phyloP scores from a whole-genome alignment of 805 yeast species.

The Metschnikowia lachancei region DNA sequence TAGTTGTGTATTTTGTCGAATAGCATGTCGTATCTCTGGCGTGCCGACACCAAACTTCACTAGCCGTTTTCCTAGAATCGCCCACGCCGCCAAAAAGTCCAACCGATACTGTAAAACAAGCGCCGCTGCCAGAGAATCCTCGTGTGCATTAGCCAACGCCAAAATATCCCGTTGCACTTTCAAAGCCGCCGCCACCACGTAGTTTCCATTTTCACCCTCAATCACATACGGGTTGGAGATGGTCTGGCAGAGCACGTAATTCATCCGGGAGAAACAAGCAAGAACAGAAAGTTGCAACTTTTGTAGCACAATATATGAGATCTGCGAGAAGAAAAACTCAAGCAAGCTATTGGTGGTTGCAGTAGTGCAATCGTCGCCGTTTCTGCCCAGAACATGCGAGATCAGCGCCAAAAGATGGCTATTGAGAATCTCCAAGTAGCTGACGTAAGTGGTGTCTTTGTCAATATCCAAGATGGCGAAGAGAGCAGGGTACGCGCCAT shows the following conservation, averaged over 20 bases:
- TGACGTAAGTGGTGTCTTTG: conserved; percentile 4
- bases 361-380: conserved; percentile 5
- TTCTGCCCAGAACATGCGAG: conserved; percentile 22
- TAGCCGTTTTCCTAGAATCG: conserved; percentile 19
- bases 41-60: conserved; percentile 15
- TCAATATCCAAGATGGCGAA: conserved; percentile 12
- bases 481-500: conserved; percentile 25
- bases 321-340: conserved; percentile 21
- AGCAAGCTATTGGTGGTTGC: conserved; percentile 15
- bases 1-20: conserved; percentile 3
- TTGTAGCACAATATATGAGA: conserved; percentile 6
- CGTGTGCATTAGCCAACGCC: conserved; percentile 10
- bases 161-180: conserved; percentile 25
- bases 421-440: conserved; percentile 26
- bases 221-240: conserved; percentile 28
- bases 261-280: conserved; percentile 28
- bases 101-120: conserved; percentile 28
- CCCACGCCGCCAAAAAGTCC: conserved; percentile 40
- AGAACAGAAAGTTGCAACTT: conserved; percentile 19
- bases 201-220: conserved; percentile 23
- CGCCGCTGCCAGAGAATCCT: conserved; percentile 19
- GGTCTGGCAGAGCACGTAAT: conserved; percentile 31
- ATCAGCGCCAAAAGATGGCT: conserved; percentile 25
- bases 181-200: conserved; percentile 20
- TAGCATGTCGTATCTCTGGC: background rate